phyloP scores from a whole-genome alignment of 2,329 filamentous ascomycete genomes.

The Fusarium chaquense region DNA sequence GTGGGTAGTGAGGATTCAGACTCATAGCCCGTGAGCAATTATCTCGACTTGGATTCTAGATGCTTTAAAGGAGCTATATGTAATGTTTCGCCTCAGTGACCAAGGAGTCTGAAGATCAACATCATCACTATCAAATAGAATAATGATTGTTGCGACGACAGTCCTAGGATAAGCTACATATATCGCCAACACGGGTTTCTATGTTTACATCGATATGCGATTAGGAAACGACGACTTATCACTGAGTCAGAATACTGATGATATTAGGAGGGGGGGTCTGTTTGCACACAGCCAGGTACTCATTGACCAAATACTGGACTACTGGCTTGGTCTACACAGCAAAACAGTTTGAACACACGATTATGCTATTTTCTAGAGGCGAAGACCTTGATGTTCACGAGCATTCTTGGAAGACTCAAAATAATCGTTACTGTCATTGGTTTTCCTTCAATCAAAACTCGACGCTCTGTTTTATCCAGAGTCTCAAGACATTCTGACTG shows the following conservation, averaged over 20 bases:
- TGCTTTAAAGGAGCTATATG: background rate
- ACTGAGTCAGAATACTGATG: too few relatives aligned
- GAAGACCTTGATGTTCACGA: background rate
- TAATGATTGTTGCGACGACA: background rate
- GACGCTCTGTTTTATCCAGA: conserved; percentile 16
- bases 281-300: background rate
- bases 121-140: background rate
- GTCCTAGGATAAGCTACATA: background rate
- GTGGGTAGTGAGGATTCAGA: background rate
- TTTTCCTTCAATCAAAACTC: conserved; percentile 9
- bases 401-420: background rate
- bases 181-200: background rate
- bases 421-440: background rate
- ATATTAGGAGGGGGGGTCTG: background rate
- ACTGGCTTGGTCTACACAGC: background rate
- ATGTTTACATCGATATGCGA: too few relatives aligned
- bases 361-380: background rate
- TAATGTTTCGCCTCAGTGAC: background rate
- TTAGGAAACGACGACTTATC: background rate
- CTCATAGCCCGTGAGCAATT: background rate
- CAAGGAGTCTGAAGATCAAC: background rate
- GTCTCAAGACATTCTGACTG: background rate
- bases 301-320: background rate
- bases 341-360: background rate
- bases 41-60: background rate